Conservation (phyloP, 805 yeast genomes). For the Kluyveromyces nonfermentans region DNA sequence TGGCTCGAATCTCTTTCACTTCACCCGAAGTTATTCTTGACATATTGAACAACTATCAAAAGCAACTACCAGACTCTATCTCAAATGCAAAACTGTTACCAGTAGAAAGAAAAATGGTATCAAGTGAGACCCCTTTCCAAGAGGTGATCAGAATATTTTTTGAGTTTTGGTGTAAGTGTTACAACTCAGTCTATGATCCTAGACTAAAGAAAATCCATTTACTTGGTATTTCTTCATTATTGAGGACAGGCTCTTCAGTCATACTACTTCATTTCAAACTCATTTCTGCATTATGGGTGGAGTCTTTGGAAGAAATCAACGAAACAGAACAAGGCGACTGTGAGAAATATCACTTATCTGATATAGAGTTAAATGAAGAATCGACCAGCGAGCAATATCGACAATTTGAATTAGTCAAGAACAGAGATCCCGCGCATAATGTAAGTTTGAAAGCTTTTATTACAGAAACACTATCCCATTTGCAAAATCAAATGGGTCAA, state of each 20-base stretch:
- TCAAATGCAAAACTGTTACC: slow-evolving; percentile 16
- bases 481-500: slow-evolving; percentile 21
- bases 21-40: slow-evolving; percentile 27
- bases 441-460: slow-evolving; percentile 41
- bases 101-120: slow-evolving; percentile 16
- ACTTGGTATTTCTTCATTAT: slow-evolving; percentile 48
- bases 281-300: slow-evolving; percentile 36
- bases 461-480: slow-evolving; percentile 21
- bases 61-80: slow-evolving; percentile 13
- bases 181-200: slow-evolving; percentile 59
- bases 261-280: slow-evolving; percentile 26
- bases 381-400: slow-evolving; percentile 36
- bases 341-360: slow-evolving; percentile 40
- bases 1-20: slow-evolving; percentile 30
- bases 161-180: slow-evolving; percentile 36
- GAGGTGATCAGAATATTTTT: slow-evolving; percentile 23
- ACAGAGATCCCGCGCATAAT: slow-evolving; percentile 44
- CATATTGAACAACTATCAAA: slow-evolving; percentile 21
- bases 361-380: slow-evolving; percentile 29
- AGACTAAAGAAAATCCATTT: slow-evolving; percentile 60
- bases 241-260: slow-evolving; percentile 30
- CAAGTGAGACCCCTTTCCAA: slow-evolving; percentile 20
- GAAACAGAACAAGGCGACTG: slow-evolving; percentile 53
- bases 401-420: slow-evolving; percentile 30
- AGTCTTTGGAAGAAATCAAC: slow-evolving; percentile 63